Percentiles rank a stretch among this genome's conserved stretches.
These are phyloP conservation scores for Coccomyxa sp. DNA, from an alignment of 139 green algal genomes.

Conservation along the genomic window DNA sequence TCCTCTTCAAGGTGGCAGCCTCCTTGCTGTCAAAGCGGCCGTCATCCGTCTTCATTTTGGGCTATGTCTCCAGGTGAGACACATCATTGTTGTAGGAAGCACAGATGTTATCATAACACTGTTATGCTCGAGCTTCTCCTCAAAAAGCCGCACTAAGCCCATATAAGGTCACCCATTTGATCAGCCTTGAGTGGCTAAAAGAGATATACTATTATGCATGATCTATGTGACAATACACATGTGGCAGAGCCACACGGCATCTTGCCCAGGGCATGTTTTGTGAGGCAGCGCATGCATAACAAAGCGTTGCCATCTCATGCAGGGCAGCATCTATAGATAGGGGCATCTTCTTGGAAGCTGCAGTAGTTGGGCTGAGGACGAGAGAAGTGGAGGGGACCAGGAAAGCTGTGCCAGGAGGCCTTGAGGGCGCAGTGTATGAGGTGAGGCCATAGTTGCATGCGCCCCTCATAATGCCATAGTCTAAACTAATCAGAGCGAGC, in stretches of 20 bases:
- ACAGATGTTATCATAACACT: no score
- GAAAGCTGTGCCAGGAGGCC: conserved; percentile 6
- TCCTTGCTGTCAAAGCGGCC: not conserved
- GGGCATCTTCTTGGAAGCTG: conserved; percentile 5
- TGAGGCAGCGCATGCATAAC: not conserved
- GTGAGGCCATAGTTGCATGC: not conserved
- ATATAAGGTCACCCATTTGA: not conserved
- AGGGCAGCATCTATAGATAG: conserved; percentile 18
- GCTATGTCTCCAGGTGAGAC: conserved; percentile 12
- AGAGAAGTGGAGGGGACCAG: conserved; percentile 3
- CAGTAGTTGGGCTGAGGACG: conserved; percentile 2
- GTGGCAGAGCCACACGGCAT: not conserved
- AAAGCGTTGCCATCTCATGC: not conserved
- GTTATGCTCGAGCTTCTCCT: not conserved
- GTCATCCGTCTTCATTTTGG: conserved; percentile 4
- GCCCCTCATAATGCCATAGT: no score
- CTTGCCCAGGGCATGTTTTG: not conserved
- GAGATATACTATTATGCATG: not conserved
- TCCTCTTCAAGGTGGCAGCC: conserved; percentile 8
- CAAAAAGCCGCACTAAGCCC: not conserved
- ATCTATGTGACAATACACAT: not conserved
- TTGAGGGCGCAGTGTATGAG: conserved; percentile 16
- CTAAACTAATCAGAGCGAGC: no score
- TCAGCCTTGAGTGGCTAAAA: not conserved
- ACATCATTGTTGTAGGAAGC: no score